Evolutionary conservation across 768 basidiomycete genomes (phyloP), one percentile per base, ranked within the genome.

Genomic region (Boletus vinaceobasis): DNA sequence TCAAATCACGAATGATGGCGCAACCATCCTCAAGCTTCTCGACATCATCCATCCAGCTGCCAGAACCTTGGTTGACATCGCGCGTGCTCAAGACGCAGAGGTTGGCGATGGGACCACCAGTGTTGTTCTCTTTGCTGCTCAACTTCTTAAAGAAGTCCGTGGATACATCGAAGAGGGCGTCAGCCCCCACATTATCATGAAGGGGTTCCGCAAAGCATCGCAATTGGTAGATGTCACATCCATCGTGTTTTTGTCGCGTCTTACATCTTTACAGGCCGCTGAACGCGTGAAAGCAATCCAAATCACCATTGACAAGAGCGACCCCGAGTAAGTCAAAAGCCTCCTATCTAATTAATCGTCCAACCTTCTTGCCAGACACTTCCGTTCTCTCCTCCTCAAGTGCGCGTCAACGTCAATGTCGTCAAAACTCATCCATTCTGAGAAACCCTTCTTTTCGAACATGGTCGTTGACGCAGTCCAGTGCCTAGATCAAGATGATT

Each of bases 331-430:
- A 63, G 89, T 74, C 10, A 48, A n/a, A 33, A 47, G 5, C 48
- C 23, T 55, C 49, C 35, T 61, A 29, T 21, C 29, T 35, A 11
- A 26, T 32, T 42, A 17, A 9, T 52, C 39, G 38, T 52, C 47
- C 44, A 39, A 70, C 54, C 39, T 32, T 48, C 23, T 55, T 49
- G 3, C 7, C 62, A 98, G 96, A 60, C 84, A 84, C 62, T 97
- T 98, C 82, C 93, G 87, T 45, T 91, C 94, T 58, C 85, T 98
- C 23, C 82, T 98, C 33, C 80, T 97, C 63, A 95, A 97, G 77
- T 97, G 94, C 73, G 97, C 97, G 27, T 88, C 94, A 27, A 99
- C 97, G 4, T 96, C 97, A n/a, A 98, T 98, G 96, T 98, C 97
- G 15, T 98, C 96, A 57, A 99, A 98, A 73, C 84, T 98, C 57